Evolutionary conservation across 495 filamentous ascomycete species (phyloP).

Genomic region (Talaromyces proteolyticus): DNA sequence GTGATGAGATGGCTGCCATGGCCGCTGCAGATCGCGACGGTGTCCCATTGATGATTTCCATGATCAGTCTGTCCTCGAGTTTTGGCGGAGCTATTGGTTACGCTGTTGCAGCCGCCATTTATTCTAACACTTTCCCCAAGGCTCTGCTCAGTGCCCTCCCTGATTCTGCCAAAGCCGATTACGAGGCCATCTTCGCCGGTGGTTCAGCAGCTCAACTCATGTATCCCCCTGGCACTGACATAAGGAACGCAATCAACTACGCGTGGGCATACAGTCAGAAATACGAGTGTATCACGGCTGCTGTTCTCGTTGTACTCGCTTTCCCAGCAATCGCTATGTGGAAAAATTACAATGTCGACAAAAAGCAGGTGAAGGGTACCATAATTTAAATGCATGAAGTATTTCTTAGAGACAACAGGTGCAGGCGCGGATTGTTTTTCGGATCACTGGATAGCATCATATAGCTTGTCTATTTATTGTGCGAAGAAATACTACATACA

Average conservation of each 20-base stretch:
- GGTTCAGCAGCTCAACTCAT: conserved; percentile 5
- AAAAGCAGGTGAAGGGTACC: conserved; percentile 14
- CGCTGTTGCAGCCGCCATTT: conserved; percentile 42
- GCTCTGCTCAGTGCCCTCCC: neutral
- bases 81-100: conserved; percentile 60
- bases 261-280: conserved; percentile 14
- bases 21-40: conserved; percentile 54
- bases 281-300: conserved; percentile 12
- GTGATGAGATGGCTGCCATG: conserved; percentile 64
- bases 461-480: no score
- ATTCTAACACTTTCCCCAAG: neutral
- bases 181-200: conserved; percentile 1
- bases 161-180: conserved; percentile 1
- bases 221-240: conserved; percentile 6
- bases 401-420: no score
- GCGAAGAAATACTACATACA: no score
- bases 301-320: conserved; percentile 9
- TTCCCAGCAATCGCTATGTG: conserved; percentile 14
- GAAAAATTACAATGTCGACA: conserved; percentile 15
- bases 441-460: no score
- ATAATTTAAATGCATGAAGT: conserved; percentile 10
- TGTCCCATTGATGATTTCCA: conserved; percentile 53
- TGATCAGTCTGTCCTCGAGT: conserved; percentile 51
- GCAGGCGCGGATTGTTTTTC: no score
- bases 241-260: conserved; percentile 10